Conservation (phyloP, 2,329 filamentous ascomycete genomes). For the Penicillium fuscoglaucum region DNA sequence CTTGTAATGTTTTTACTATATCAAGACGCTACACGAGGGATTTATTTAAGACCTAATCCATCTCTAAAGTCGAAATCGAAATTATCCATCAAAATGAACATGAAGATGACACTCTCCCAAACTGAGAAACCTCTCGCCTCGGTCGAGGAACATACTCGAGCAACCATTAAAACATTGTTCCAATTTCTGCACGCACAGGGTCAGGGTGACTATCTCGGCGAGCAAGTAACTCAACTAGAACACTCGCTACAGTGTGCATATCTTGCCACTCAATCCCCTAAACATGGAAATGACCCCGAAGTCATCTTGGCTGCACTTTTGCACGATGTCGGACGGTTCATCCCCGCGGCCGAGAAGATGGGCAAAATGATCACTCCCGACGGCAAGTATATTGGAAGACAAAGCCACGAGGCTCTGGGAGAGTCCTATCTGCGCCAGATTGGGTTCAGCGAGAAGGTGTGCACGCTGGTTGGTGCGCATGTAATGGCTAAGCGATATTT, state of each 20-base stretch:
- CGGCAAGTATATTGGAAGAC: slow-evolving; percentile 29
- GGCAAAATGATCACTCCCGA: slow-evolving; percentile 25
- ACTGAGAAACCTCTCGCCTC: slow-evolving; percentile 11
- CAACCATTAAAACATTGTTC: slow-evolving; percentile 28
- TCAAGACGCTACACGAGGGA: no score
- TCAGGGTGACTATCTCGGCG: slow-evolving; percentile 32
- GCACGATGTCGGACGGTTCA: slow-evolving; percentile 36
- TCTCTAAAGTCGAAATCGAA: no score
- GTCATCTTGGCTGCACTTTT: slow-evolving; percentile 33
- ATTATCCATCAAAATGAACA: slow-evolving; percentile 2
- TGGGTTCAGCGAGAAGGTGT: slow-evolving; percentile 33
- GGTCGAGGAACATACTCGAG: slow-evolving; percentile 20
- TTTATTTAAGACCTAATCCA: background rate
- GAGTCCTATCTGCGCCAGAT: slow-evolving; percentile 31
- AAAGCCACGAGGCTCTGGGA: slow-evolving; percentile 32
- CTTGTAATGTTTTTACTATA: no score
- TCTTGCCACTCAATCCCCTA: slow-evolving; percentile 21
- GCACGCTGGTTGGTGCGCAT: slow-evolving; percentile 32
- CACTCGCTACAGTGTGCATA: slow-evolving; percentile 34
- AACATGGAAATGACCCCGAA: slow-evolving; percentile 27
- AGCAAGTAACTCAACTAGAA: slow-evolving; percentile 32
- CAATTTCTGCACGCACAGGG: slow-evolving; percentile 31
- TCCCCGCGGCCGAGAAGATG: slow-evolving; percentile 31
- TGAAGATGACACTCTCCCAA: slow-evolving; percentile 4
- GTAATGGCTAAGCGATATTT: slow-evolving; percentile 36